Percentiles rank a stretch among this genome's conserved stretches.
These are phyloP conservation scores for Hypomontagnella submonticulosa DNA, from an alignment of 495 filamentous ascomycete species.

Conservation along the genomic window DNA sequence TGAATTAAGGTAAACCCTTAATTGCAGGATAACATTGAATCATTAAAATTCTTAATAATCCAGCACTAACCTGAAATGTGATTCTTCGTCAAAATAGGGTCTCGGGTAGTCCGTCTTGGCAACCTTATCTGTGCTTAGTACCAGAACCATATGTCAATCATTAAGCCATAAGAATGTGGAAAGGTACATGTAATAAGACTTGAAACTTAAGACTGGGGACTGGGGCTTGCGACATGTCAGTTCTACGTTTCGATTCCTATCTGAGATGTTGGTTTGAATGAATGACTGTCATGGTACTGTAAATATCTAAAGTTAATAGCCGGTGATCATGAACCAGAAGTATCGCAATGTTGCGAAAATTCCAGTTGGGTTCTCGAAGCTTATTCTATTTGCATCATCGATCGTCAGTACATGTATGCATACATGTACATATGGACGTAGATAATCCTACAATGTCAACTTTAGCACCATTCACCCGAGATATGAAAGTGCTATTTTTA, in stretches of 20 bases:
- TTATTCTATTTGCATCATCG: too few species aligned
- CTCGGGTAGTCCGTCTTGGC: slow-evolving; percentile 40
- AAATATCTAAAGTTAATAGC: too few species aligned
- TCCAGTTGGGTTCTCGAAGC: too few species aligned
- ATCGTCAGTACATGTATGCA: too few species aligned
- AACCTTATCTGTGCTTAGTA: slow-evolving; percentile 25
- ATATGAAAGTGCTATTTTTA: slow-evolving; percentile 18
- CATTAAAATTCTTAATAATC: not conserved
- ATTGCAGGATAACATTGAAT: not conserved
- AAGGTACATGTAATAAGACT: not conserved
- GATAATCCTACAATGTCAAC: not conserved
- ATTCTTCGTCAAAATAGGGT: slow-evolving; percentile 9
- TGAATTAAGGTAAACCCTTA: too few species aligned
- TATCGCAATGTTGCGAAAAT: too few species aligned
- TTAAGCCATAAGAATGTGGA: slow-evolving; percentile 1
- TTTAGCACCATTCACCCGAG: slow-evolving; percentile 5
- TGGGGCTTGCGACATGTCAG: not conserved
- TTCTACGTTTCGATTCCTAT: slow-evolving; percentile 1
- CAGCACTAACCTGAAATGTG: slow-evolving; percentile 10
- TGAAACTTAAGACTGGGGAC: not conserved
- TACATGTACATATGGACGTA: not conserved
- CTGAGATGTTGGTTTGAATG: not conserved
- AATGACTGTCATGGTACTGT: too few species aligned
- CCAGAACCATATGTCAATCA: not conserved
- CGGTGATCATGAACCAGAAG: too few species aligned